phyloP scores from a whole-genome alignment of 768 basidiomycete genomes.

The Fomitopsis serialis region DNA sequence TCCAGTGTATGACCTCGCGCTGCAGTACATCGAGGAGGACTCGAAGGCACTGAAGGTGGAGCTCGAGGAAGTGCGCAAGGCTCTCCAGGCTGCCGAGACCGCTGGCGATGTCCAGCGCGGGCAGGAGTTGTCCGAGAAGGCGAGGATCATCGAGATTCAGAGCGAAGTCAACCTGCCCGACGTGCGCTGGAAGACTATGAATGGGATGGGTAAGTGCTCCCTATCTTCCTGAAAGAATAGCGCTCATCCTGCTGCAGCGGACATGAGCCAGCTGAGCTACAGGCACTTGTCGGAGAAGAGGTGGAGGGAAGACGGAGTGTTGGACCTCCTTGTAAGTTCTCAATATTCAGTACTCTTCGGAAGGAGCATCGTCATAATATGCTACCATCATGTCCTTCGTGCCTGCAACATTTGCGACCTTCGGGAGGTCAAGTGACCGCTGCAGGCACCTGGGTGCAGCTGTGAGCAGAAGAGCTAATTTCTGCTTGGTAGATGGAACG shows the following conservation, averaged over 20 bases:
- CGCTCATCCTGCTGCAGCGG: conserved; percentile 33
- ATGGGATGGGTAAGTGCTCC: conserved; percentile 63
- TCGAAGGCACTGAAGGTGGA: conserved; percentile 43
- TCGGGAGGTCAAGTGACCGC: neutral
- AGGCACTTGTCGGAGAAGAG: conserved; percentile 77
- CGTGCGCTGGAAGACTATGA: conserved; percentile 70
- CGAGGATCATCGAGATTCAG: conserved; percentile 68
- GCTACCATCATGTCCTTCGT: neutral
- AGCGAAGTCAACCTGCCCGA: conserved; percentile 81
- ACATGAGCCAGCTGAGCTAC: conserved; percentile 64
- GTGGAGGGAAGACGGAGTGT: conserved; percentile 80
- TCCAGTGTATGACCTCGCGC: conserved; percentile 82
- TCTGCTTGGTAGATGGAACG: conserved; percentile 97
- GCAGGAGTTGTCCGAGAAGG: conserved; percentile 39
- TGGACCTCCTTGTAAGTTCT: conserved; percentile 74
- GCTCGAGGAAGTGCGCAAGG: conserved; percentile 31
- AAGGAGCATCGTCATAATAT: too few species aligned
- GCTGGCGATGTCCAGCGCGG: conserved; percentile 25
- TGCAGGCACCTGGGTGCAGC: too few species aligned
- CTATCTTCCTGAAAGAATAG: neutral
- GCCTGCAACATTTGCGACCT: neutral
- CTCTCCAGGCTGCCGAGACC: conserved; percentile 17
- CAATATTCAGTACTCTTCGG: too few species aligned
- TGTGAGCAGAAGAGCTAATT: too few species aligned
- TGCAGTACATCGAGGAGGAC: conserved; percentile 65